A percentile compares a stretch with the other conserved stretches of the same genome.
These are phyloP conservation scores for Phytophthora pisi DNA, from an alignment of 352 stramenopile species.

Conservation along the genomic window DNA sequence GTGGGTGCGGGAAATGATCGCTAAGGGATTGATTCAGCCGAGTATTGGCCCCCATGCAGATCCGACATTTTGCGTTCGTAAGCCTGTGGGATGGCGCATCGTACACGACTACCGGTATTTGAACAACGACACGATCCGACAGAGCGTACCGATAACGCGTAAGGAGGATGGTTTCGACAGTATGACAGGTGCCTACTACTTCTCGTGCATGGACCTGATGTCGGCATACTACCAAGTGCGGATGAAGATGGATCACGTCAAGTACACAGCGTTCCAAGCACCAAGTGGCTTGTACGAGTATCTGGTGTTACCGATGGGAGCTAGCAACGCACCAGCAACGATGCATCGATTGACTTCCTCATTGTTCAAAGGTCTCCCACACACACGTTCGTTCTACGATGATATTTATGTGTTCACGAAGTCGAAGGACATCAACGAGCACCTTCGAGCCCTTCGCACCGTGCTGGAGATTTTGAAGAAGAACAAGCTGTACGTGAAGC, in stretches of 20 bases:
- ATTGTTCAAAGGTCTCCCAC: neutral
- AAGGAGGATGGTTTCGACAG: neutral
- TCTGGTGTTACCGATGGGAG: neutral
- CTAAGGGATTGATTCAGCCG: neutral
- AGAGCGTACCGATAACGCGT: neutral
- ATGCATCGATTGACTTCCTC: neutral
- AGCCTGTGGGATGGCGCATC: neutral
- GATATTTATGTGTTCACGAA: too few relatives aligned
- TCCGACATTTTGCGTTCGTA: neutral
- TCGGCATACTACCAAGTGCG: constrained; percentile 30
- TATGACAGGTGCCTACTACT: constrained; percentile 7
- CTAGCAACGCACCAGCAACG: neutral
- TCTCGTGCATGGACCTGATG: constrained; percentile 28
- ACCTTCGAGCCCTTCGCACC: too few relatives aligned
- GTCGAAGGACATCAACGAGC: too few relatives aligned
- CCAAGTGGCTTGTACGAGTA: constrained; percentile 19
- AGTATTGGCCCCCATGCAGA: neutral
- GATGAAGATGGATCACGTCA: constrained; percentile 25
- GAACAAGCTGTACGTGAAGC: too few relatives aligned
- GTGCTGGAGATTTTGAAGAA: too few relatives aligned
- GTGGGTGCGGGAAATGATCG: neutral
- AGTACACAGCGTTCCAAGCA: constrained; percentile 19
- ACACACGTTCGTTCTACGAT: too few relatives aligned
- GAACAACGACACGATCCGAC: neutral
- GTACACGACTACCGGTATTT: neutral